A percentile compares a stretch with the other conserved stretches of the same genome.
Evolutionary conservation across 1,139 yeast genomes (phyloP).

Genomic region (Sugiyamaella paludigena): DNA sequence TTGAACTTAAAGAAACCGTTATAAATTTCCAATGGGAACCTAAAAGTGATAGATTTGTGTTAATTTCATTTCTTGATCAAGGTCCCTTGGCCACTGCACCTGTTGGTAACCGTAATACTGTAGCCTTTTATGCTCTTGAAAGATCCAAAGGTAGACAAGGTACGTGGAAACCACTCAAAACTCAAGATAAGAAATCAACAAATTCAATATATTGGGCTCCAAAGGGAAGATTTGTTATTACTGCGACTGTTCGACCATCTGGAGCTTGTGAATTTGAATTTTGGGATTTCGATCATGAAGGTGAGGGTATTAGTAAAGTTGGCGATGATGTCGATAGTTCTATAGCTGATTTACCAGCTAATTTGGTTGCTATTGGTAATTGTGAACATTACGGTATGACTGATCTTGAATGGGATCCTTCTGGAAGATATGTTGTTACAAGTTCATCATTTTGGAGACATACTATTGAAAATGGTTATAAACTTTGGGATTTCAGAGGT

Average conservation of each 20-base stretch:
- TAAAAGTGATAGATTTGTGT: slow-evolving; percentile 77
- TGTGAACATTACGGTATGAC: slow-evolving; percentile 78
- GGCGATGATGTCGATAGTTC: no score
- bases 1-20: slow-evolving; percentile 89
- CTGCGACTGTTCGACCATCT: slow-evolving; percentile 64
- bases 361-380: slow-evolving; percentile 60
- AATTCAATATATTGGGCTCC: slow-evolving; percentile 90
- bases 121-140: slow-evolving; percentile 84
- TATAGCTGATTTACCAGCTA: slow-evolving; percentile 48
- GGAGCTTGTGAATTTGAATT: slow-evolving; percentile 68
- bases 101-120: slow-evolving; percentile 66
- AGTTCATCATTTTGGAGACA: slow-evolving; percentile 89
- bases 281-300: slow-evolving; percentile 82
- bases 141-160: slow-evolving; percentile 46
- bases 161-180: slow-evolving; percentile 58
- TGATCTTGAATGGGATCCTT: slow-evolving; percentile 90
- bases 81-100: slow-evolving; percentile 43
- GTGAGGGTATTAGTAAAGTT: slow-evolving; percentile 47
- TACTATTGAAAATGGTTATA: slow-evolving; percentile 86
- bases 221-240: slow-evolving; percentile 81
- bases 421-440: slow-evolving; percentile 85
- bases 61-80: slow-evolving; percentile 53
- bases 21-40: slow-evolving; percentile 97
- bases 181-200: slow-evolving; percentile 59
- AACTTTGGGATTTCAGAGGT: slow-evolving; percentile 82